Base-by-base conservation (phyloP, 257 asterid species). In the Pogostemon cablin region DNA sequence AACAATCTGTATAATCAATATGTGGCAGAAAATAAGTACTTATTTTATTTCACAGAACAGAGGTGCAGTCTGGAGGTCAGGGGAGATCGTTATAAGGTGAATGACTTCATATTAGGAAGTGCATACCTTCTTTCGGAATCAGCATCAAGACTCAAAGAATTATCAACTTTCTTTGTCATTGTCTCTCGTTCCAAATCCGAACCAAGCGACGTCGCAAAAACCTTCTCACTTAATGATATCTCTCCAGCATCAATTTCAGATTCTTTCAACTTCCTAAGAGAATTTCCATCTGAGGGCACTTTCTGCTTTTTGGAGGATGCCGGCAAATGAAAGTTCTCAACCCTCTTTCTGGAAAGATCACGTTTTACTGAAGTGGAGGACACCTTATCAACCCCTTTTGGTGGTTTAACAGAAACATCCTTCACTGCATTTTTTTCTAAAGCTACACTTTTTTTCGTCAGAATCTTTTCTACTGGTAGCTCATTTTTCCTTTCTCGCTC, bases 111-210 rank as follows among this genome's bases (percentile, higher is more conserved):
- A 48, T 47, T 54, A 72, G 41, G 40, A 57, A 58, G 56, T 47
- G 57, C 39, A 67, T 68, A 89, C 98, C 99, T 88, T 81, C 71
- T 80, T 82, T 62, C 73, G 17, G 90, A 56, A 62, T 85, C 88
- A 32, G 81, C 86, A 79, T 95, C 95, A 65, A 91, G 85, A 60
- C 49, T 67, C 37, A 42, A 12, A 65, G 83, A 41, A 64, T 58
- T 10, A 77, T 74, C 69, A 52, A 40, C 37, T 68, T 74, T 85
- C 73, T 78, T 82, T 52, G 72, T 64, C 61, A 65, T 65, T 43
- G 7, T 80, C 81, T 79, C 83, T 59, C 52, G 63, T 58, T 55
- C 74, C 40, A 25, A 25, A 25, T 25, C 32, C 32, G 32, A 25
- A 25, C 67, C 73, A 60, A 10, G 69, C 67, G 58, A 67, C 67